A percentile compares a stretch with the other conserved stretches of the same genome.
Evolutionary conservation across 139 green algal genomes (phyloP).

Genomic region (Chlorella vulgaris): DNA sequence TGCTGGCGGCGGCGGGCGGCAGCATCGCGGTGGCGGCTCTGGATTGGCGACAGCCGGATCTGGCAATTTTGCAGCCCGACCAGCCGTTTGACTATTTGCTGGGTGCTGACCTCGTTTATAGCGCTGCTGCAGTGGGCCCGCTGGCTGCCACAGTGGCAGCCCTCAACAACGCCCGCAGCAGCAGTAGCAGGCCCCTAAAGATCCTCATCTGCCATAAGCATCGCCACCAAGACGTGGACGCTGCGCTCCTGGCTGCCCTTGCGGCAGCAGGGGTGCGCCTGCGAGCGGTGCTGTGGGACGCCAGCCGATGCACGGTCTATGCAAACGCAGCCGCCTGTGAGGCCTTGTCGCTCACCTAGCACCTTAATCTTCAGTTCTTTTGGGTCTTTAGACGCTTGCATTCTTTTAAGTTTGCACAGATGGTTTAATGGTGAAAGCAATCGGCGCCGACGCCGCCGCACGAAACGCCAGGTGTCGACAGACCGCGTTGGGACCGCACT

Average conservation of each 20-base stretch:
- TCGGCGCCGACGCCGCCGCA: too few relatives aligned
- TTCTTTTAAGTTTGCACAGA: too few relatives aligned
- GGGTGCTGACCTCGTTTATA: conserved; percentile 29
- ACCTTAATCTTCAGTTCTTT: not conserved
- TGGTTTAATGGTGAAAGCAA: too few relatives aligned
- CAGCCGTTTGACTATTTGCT: conserved; percentile 19
- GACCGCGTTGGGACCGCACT: too few relatives aligned
- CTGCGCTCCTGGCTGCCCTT: conserved; percentile 3
- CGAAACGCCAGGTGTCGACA: too few relatives aligned
- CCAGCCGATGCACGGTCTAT: conserved; percentile 7
- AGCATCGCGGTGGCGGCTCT: not conserved
- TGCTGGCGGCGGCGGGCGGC: not conserved
- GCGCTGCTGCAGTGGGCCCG: not conserved
- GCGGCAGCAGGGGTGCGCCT: not conserved
- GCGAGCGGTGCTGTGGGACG: not conserved
- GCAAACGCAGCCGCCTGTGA: not conserved
- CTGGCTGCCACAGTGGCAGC: not conserved
- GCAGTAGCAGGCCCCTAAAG: not conserved
- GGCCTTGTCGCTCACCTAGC: too few relatives aligned
- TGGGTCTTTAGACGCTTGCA: too few relatives aligned
- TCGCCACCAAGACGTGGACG: conserved; percentile 20
- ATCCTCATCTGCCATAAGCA: conserved; percentile 27
- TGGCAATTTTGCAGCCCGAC: not conserved
- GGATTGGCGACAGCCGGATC: not conserved
- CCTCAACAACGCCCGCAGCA: not conserved